Conservation (phyloP, 2,329 filamentous ascomycete species). For the Hirsutella thompsonii region DNA sequence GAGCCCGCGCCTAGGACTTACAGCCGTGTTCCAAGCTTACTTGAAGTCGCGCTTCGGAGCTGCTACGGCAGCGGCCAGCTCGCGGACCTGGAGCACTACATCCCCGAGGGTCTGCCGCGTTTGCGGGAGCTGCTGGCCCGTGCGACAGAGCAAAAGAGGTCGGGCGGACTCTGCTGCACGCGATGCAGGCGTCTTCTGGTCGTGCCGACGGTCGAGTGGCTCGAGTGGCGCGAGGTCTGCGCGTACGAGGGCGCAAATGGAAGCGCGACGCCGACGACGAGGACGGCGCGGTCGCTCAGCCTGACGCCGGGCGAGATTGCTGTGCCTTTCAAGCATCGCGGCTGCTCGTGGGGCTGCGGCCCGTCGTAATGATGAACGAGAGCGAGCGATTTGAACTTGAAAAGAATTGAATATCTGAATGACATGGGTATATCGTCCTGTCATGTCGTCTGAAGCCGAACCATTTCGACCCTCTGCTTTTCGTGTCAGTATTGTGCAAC, state of each 20-base stretch:
- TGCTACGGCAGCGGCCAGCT: slow-evolving; percentile 30
- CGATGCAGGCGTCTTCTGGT: slow-evolving; percentile 35
- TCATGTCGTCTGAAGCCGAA: too few relatives aligned
- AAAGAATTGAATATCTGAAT: too few relatives aligned
- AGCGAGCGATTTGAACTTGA: too few relatives aligned
- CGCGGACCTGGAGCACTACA: slow-evolving; percentile 26
- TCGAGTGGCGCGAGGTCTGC: slow-evolving; percentile 44
- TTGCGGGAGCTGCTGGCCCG: slow-evolving; percentile 26
- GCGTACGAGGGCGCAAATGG: neutral
- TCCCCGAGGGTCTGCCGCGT: slow-evolving; percentile 27
- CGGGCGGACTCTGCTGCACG: slow-evolving; percentile 38
- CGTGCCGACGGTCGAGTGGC: slow-evolving; percentile 42
- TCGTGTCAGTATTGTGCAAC: too few relatives aligned
- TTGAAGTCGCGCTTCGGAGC: slow-evolving; percentile 35
- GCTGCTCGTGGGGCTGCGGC: too few relatives aligned
- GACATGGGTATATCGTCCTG: too few relatives aligned
- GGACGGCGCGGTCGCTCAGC: slow-evolving; percentile 14
- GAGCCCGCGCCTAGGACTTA: slow-evolving; percentile 6
- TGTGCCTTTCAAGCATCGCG: too few relatives aligned
- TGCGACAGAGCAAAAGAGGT: slow-evolving; percentile 26
- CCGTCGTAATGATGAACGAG: too few relatives aligned
- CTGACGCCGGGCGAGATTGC: slow-evolving; percentile 1
- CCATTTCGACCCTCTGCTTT: too few relatives aligned
- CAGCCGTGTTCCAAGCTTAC: slow-evolving; percentile 32
- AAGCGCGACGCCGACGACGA: neutral